Conservation (phyloP, 2,329 filamentous ascomycete species). For the Penicillium brasilianum region DNA sequence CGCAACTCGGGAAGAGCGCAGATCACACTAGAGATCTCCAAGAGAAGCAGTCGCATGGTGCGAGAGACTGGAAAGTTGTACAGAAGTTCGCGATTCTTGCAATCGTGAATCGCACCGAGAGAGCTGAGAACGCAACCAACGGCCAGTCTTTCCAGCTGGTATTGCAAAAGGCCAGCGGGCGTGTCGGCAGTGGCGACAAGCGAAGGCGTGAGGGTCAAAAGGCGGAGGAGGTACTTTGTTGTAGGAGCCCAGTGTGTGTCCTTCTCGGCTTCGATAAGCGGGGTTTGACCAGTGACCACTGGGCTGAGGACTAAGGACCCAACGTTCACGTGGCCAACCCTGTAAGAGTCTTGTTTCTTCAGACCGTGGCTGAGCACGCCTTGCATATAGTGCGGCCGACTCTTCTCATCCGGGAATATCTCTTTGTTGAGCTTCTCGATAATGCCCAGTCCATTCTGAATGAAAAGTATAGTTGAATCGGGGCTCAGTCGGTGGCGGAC, state of each 20-base stretch:
- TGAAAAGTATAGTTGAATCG: conserved; percentile 73
- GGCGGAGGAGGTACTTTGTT: conserved; percentile 66
- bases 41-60: conserved; percentile 72
- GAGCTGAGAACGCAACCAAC: conserved; percentile 80
- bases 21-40: conserved; percentile 76
- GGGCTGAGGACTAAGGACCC: conserved; percentile 64
- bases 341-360: conserved; percentile 55
- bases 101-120: conserved; percentile 77
- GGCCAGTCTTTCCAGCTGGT: conserved; percentile 79
- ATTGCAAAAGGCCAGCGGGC: conserved; percentile 66
- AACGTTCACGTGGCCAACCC: conserved; percentile 61
- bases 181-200: conserved; percentile 66
- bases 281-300: conserved; percentile 40
- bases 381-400: conserved; percentile 76
- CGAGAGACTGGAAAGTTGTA: conserved; percentile 68
- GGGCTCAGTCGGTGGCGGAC: conserved; percentile 71
- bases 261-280: conserved; percentile 27
- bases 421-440: conserved; percentile 75
- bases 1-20: conserved; percentile 74
- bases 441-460: conserved; percentile 82
- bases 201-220: conserved; percentile 65
- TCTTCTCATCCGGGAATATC: conserved; percentile 69
- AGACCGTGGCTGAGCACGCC: conserved; percentile 68
- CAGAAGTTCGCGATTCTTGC: conserved; percentile 72
- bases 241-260: conserved; percentile 42